These are phyloP conservation scores for Phalaenopsis equestris DNA, from an alignment of 106 monocot species.

Conservation along the genomic window DNA sequence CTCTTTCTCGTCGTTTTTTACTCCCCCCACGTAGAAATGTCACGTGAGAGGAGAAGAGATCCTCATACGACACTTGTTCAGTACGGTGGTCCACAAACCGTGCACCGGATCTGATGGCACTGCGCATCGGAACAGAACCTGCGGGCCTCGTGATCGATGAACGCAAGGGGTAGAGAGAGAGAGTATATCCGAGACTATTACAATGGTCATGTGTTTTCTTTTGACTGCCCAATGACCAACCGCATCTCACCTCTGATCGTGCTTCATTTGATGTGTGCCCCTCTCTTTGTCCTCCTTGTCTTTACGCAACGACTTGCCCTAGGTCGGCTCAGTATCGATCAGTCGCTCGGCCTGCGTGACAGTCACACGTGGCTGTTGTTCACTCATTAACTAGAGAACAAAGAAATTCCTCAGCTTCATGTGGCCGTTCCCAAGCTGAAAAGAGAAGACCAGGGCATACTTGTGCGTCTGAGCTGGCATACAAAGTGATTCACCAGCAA, in stretches of 20 bases:
- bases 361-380: conserved; percentile 16
- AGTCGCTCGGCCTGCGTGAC: not conserved
- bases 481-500: no score
- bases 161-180: not conserved
- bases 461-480: no score
- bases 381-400: not conserved
- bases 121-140: not conserved
- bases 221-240: conserved; percentile 21
- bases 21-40: no score
- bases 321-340: not conserved
- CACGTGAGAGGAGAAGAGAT: no score
- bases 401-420: not conserved
- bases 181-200: conserved; percentile 18
- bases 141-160: conserved; percentile 21
- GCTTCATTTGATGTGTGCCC: conserved; percentile 19
- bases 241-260: conserved; percentile 13
- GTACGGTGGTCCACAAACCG: not conserved
- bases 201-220: conserved; percentile 18
- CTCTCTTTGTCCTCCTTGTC: not conserved
- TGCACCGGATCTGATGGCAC: not conserved
- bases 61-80: not conserved
- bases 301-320: not conserved
- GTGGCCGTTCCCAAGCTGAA: not conserved
- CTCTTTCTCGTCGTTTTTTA: no score
- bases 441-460: not conserved